phyloP scores from a whole-genome alignment of 2,329 filamentous ascomycete species.

The Fusarium buxicola region DNA sequence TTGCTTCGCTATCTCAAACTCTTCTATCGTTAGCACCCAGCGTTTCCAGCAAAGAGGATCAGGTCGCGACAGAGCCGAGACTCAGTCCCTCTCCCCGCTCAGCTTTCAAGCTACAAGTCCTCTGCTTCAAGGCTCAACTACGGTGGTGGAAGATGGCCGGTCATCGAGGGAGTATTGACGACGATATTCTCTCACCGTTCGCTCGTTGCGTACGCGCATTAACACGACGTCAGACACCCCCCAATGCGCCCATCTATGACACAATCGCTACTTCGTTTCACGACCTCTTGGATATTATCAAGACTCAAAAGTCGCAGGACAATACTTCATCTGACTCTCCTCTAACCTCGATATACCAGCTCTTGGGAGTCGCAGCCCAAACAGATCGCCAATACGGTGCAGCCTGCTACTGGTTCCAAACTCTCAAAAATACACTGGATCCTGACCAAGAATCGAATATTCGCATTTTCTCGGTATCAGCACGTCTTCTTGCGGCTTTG shows the following conservation, averaged over 20 bases:
- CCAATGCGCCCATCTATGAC: conserved; percentile 53
- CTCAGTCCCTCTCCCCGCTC: conserved; percentile 67
- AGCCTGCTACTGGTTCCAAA: conserved; percentile 66
- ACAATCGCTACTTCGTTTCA: conserved; percentile 50
- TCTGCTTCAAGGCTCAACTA: conserved; percentile 72
- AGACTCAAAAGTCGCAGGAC: conserved; percentile 50
- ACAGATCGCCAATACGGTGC: conserved; percentile 60
- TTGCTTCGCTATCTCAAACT: conserved; percentile 74
- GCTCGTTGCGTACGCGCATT: conserved; percentile 72
- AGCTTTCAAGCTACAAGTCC: conserved; percentile 71
- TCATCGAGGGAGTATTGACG: conserved; percentile 69
- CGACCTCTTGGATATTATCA: conserved; percentile 49
- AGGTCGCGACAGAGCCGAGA: conserved; percentile 62
- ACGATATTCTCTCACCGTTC: conserved; percentile 74
- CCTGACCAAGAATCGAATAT: conserved; percentile 59
- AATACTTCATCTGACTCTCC: conserved; percentile 56
- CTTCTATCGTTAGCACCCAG: conserved; percentile 75
- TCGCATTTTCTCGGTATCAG: conserved; percentile 63
- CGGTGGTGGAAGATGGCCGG: conserved; percentile 73
- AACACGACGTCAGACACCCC: conserved; percentile 61
- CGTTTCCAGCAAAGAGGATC: conserved; percentile 72
- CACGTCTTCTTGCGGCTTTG: conserved; percentile 66
- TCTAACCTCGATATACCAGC: conserved; percentile 62
- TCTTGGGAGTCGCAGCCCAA: conserved; percentile 63
- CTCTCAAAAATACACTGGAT: conserved; percentile 55